phyloP scores from a whole-genome alignment of 805 yeast genomes.

The Isabelozyma heimii region DNA sequence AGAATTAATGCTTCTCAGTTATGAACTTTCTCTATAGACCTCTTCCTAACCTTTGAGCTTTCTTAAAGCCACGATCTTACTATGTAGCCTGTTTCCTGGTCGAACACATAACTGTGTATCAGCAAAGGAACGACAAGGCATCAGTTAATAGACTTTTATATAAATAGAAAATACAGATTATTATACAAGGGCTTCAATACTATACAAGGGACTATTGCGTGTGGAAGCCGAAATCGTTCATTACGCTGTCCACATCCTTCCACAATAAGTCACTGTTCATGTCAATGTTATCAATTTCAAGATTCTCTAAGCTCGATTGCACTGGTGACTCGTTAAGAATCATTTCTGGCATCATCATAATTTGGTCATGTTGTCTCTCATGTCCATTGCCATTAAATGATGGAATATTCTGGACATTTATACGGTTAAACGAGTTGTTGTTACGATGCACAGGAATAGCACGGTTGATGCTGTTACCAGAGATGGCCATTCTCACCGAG shows the following conservation, averaged over 20 bases:
- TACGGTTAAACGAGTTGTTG: neutral
- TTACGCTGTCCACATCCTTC: conserved; percentile 84
- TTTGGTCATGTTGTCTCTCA: neutral
- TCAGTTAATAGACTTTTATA: too few relatives aligned
- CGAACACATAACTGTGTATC: too few relatives aligned
- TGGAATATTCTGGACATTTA: neutral
- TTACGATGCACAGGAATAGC: neutral
- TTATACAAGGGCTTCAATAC: too few relatives aligned
- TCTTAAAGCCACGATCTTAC: too few relatives aligned
- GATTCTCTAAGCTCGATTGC: conserved; percentile 26
- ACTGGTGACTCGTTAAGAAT: conserved; percentile 21
- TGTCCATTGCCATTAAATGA: neutral
- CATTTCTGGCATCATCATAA: conserved; percentile 2
- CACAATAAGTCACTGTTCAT: conserved; percentile 55
- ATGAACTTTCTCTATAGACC: too few relatives aligned
- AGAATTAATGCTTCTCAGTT: too few relatives aligned
- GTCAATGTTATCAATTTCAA: conserved; percentile 42
- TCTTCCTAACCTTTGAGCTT: too few relatives aligned
- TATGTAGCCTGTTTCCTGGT: too few relatives aligned
- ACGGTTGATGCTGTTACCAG: conserved; percentile 1
- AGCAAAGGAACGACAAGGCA: too few relatives aligned
- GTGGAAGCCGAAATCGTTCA: conserved; percentile 91
- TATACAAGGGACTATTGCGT: conserved; percentile 29
- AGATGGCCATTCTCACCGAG: neutral
- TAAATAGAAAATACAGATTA: too few relatives aligned